phyloP scores from a whole-genome alignment of 805 yeast genomes.

The Tetrapisispora phaffii region DNA sequence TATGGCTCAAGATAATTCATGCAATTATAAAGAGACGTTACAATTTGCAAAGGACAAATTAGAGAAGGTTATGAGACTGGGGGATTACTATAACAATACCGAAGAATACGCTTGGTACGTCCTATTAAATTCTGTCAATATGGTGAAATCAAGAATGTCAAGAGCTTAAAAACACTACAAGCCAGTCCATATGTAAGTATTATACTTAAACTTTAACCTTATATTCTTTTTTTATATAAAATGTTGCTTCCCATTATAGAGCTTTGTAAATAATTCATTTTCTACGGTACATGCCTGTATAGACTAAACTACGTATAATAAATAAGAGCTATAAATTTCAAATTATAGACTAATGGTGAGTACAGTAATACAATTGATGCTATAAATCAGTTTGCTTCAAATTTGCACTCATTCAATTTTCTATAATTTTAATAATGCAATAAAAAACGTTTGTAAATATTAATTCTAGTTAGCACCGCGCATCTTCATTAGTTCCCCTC shows the following conservation, averaged over 20 bases:
- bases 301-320: not conserved
- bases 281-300: not conserved
- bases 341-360: not conserved
- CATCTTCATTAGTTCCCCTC: conserved; percentile 39
- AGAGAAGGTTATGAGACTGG: conserved; percentile 42
- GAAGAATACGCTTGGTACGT: conserved; percentile 73
- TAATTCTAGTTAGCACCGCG: conserved; percentile 4
- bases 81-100: conserved; percentile 50
- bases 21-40: conserved; percentile 45
- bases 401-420: not conserved
- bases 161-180: too few relatives aligned
- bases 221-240: too few relatives aligned
- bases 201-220: too few relatives aligned
- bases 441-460: not conserved
- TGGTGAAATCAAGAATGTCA: conserved; percentile 58
- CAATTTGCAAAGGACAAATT: conserved; percentile 56
- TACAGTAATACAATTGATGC: too few relatives aligned
- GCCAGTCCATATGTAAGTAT: too few relatives aligned
- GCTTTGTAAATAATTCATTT: not conserved
- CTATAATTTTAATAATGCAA: not conserved
- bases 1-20: conserved; percentile 66
- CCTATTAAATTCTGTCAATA: conserved; percentile 49
- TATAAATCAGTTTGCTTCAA: not conserved
- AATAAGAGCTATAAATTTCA: not conserved
- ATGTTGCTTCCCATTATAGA: not conserved